phyloP scores from a whole-genome alignment of 495 filamentous ascomycete species.

The Sporormia fimetaria region DNA sequence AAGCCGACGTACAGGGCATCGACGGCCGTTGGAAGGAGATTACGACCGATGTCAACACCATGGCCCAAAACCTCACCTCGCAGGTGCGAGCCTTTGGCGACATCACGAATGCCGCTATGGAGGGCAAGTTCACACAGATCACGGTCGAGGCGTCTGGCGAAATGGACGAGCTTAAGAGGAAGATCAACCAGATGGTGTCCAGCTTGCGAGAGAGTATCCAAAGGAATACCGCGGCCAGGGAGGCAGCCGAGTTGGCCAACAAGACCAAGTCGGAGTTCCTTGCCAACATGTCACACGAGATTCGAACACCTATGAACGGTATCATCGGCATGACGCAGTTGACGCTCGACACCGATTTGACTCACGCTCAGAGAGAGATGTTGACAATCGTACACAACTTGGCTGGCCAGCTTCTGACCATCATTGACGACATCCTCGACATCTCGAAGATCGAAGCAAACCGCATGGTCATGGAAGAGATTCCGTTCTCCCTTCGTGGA shows the following conservation, averaged over 20 bases:
- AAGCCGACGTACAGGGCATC: conserved; percentile 88
- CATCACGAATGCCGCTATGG: conserved; percentile 92
- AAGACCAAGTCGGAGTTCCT: conserved; percentile 98
- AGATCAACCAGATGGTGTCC: conserved; percentile 99
- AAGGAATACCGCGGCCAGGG: conserved; percentile 89
- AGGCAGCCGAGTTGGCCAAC: conserved; percentile 93
- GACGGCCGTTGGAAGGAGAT: conserved; percentile 98
- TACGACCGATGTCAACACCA: conserved; percentile 95
- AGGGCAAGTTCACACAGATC: conserved; percentile 93
- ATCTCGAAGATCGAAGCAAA: conserved; percentile 99
- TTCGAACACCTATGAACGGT: conserved; percentile 83
- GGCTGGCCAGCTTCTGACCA: conserved; percentile 91
- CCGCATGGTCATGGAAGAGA: conserved; percentile 98
- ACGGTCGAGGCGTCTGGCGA: conserved; percentile 97
- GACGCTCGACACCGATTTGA: conserved; percentile 89
- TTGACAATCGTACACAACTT: conserved; percentile 97
- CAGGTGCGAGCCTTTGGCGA: conserved; percentile 97
- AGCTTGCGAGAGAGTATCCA: conserved; percentile 94
- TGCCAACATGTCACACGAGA: conserved; percentile 99
- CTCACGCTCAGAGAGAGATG: conserved; percentile 94
- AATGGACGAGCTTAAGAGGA: conserved; percentile 98
- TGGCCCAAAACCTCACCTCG: conserved; percentile 95
- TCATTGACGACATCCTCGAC: conserved; percentile 98
- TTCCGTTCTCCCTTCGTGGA: conserved; percentile 87
- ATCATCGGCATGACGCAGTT: conserved; percentile 96